phyloP scores from a whole-genome alignment of 495 filamentous ascomycete species.

The Xylaria castorea region DNA sequence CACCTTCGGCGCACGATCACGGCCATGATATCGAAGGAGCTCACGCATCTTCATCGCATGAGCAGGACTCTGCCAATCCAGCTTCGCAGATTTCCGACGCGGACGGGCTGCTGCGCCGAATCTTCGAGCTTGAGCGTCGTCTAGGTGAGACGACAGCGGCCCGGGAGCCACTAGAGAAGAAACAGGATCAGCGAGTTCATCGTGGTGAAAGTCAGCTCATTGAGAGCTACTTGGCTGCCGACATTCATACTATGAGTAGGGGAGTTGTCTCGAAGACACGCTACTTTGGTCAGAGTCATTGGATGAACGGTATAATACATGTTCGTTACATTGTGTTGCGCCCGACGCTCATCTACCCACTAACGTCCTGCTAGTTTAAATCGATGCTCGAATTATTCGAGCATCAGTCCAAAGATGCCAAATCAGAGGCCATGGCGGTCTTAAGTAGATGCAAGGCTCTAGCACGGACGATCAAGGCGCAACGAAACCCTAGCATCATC shows the following conservation, averaged over 20 bases:
- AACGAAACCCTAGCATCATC: constrained; percentile 51
- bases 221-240: constrained; percentile 28
- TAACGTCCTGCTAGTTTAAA: constrained; percentile 44
- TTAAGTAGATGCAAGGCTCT: constrained; percentile 55
- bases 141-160: constrained; percentile 31
- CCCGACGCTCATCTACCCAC: neutral
- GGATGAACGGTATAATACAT: constrained; percentile 51
- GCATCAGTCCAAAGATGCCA: constrained; percentile 42
- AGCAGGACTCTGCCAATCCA: neutral
- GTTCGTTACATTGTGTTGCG: constrained; percentile 42
- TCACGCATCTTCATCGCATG: neutral
- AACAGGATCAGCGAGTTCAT: constrained; percentile 38
- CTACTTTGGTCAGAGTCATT: constrained; percentile 64
- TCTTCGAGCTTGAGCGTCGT: constrained; percentile 38
- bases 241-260: constrained; percentile 40
- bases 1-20: constrained; percentile 34
- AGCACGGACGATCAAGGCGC: constrained; percentile 54
- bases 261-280: constrained; percentile 61
- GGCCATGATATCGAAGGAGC: constrained; percentile 1
- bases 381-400: constrained; percentile 51
- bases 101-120: constrained; percentile 29
- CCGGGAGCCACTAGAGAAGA: constrained; percentile 24
- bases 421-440: constrained; percentile 36
- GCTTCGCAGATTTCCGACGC: constrained; percentile 26
- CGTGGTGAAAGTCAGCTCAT: constrained; percentile 34